These are phyloP conservation scores for Corinectria fuckeliana DNA, from an alignment of 2,329 filamentous ascomycete genomes.

Conservation along the genomic window DNA sequence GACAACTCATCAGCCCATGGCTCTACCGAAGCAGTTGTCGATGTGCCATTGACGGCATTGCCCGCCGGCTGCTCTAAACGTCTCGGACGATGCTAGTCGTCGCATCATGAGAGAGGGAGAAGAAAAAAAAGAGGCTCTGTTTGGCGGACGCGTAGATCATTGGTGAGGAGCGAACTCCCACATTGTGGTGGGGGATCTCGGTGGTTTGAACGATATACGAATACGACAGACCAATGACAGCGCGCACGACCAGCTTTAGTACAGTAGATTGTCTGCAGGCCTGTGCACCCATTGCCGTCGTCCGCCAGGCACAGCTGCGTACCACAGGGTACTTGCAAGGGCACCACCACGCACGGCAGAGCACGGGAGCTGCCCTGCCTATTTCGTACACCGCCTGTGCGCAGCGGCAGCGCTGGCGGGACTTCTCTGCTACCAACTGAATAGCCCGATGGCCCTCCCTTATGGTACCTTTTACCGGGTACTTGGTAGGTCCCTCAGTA, in stretches of 20 bases:
- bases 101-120: not conserved
- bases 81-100: constrained; percentile 9
- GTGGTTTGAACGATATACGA: constrained; percentile 8
- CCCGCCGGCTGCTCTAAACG: not conserved
- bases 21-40: too few relatives aligned
- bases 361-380: constrained; percentile 2
- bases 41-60: constrained; percentile 14
- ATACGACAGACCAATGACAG: constrained; percentile 16
- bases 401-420: not conserved
- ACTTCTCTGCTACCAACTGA: not conserved
- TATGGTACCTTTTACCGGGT: too few relatives aligned
- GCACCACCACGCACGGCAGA: constrained; percentile 1
- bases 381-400: constrained; percentile 9
- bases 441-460: too few relatives aligned
- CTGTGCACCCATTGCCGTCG: constrained; percentile 10
- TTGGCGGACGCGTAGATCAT: not conserved
- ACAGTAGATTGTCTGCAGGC: constrained; percentile 1
- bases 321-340: not conserved
- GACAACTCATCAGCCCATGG: constrained; percentile 35
- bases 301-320: constrained; percentile 6
- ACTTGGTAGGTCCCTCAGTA: too few relatives aligned
- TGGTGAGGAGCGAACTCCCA: not conserved
- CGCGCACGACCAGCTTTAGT: not conserved
- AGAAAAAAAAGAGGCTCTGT: constrained; percentile 2
- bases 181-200: constrained; percentile 18